phyloP scores from a whole-genome alignment of 148 eudicot genomes.

The Fagopyrum homotropicum region DNA sequence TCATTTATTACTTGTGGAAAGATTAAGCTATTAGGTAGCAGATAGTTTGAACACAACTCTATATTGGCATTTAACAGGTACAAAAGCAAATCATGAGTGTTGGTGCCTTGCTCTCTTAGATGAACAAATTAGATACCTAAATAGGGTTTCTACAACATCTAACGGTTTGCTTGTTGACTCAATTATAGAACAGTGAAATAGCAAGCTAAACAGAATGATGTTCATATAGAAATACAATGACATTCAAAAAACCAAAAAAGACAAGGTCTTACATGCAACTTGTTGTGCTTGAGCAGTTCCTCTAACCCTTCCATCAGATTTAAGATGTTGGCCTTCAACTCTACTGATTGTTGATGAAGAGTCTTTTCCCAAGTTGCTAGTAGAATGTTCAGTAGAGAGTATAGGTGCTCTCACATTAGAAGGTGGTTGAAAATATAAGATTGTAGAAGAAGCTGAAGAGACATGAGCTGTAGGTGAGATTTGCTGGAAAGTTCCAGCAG shows the following conservation, averaged over 20 bases:
- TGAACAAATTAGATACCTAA: background rate
- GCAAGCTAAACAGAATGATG: background rate
- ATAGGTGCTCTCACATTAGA: slow-evolving; percentile 35
- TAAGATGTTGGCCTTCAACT: slow-evolving; percentile 45
- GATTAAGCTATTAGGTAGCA: background rate
- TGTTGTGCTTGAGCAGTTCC: slow-evolving; percentile 41
- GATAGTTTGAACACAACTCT: background rate
- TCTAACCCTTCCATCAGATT: slow-evolving; percentile 50
- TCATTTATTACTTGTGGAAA: background rate
- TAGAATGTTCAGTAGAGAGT: slow-evolving; percentile 36
- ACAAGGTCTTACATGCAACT: slow-evolving; percentile 37
- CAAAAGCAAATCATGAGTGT: background rate
- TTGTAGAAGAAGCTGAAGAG: slow-evolving; percentile 39
- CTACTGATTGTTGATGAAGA: slow-evolving; percentile 34
- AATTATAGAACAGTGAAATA: background rate
- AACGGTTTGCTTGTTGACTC: background rate
- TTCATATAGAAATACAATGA: background rate
- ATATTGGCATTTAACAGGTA: background rate
- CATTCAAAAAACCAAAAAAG: background rate
- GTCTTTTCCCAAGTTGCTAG: slow-evolving; percentile 36
- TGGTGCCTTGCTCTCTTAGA: background rate
- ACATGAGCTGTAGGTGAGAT: slow-evolving; percentile 31
- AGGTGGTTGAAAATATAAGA: slow-evolving; percentile 53
- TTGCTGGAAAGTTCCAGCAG: slow-evolving; percentile 46
- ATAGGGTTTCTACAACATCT: background rate